These are phyloP conservation scores for Rauvolfia tetraphylla DNA, from an alignment of 257 asterid genomes.

Conservation along the genomic window DNA sequence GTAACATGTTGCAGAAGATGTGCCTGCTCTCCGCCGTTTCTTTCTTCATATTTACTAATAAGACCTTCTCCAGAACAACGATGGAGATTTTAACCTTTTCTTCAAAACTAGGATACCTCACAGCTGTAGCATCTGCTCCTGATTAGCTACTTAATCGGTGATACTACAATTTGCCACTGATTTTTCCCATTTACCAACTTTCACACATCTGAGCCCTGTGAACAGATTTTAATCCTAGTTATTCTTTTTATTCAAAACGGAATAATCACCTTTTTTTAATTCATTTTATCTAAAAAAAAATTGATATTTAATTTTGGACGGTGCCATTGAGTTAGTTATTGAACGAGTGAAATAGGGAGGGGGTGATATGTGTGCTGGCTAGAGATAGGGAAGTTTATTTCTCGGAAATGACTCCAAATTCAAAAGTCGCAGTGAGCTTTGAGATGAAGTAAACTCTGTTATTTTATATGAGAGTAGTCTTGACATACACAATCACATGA, in stretches of 20 bases:
- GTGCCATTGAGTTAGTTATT: no score
- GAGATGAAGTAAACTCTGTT: slow-evolving; percentile 8
- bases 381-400: neutral
- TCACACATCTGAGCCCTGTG: neutral
- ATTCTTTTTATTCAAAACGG: no score
- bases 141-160: neutral
- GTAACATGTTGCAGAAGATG: slow-evolving; percentile 37
- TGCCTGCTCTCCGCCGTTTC: neutral
- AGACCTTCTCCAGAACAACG: neutral
- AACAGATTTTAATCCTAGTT: neutral
- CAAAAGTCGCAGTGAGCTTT: slow-evolving; percentile 2
- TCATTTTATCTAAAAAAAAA: no score
- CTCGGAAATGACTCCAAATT: slow-evolving; percentile 10
- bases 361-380: neutral
- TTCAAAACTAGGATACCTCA: slow-evolving; percentile 7
- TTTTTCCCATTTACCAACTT: neutral
- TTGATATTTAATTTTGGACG: no score
- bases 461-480: neutral
- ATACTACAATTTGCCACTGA: neutral
- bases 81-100: slow-evolving; percentile 1
- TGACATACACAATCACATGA: slow-evolving; percentile 20
- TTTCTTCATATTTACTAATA: neutral
- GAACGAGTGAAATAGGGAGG: neutral
- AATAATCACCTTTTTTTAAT: no score
- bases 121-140: neutral